phyloP scores from a whole-genome alignment of 2,329 filamentous ascomycete species.

The Hirsutella minnesotensis region DNA sequence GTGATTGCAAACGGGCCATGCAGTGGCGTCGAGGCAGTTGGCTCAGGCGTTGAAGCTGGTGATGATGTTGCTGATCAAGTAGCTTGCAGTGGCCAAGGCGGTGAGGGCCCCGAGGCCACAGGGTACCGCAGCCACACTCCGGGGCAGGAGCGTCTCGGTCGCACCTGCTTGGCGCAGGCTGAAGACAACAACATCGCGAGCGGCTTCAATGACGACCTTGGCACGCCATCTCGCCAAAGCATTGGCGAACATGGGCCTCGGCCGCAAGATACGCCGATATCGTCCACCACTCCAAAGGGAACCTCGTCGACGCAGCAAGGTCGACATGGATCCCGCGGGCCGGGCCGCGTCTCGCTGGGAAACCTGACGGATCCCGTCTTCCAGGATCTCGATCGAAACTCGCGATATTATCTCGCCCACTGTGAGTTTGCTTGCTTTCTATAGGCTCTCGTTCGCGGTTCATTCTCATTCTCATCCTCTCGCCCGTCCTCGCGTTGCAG shows the following conservation, averaged over 20 bases:
- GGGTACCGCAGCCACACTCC: not conserved
- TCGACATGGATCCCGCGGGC: not conserved
- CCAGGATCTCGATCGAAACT: slow-evolving; percentile 35
- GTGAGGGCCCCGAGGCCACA: not conserved
- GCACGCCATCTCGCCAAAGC: not conserved
- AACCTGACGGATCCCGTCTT: slow-evolving; percentile 42
- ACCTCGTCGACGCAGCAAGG: not conserved
- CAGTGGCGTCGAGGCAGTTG: not conserved
- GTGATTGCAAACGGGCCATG: not conserved
- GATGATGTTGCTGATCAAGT: not conserved
- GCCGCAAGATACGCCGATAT: not conserved
- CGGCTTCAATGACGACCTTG: not conserved
- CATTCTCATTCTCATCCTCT: too few relatives aligned
- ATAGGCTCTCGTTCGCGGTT: too few relatives aligned
- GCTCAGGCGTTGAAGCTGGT: not conserved
- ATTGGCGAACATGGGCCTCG: not conserved
- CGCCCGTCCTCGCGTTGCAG: too few relatives aligned
- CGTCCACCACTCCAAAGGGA: not conserved
- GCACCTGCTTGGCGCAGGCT: too few relatives aligned
- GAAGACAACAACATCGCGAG: too few relatives aligned
- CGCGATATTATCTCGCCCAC: slow-evolving; percentile 36
- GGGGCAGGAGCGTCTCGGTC: not conserved
- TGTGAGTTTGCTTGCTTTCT: slow-evolving; percentile 25
- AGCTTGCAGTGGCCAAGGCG: not conserved
- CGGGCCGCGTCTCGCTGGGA: slow-evolving; percentile 4